Evolutionary conservation across 768 basidiomycete genomes (phyloP), one percentile per base, ranked within the genome.

Genomic region (Infundibulicybe gibba): DNA sequence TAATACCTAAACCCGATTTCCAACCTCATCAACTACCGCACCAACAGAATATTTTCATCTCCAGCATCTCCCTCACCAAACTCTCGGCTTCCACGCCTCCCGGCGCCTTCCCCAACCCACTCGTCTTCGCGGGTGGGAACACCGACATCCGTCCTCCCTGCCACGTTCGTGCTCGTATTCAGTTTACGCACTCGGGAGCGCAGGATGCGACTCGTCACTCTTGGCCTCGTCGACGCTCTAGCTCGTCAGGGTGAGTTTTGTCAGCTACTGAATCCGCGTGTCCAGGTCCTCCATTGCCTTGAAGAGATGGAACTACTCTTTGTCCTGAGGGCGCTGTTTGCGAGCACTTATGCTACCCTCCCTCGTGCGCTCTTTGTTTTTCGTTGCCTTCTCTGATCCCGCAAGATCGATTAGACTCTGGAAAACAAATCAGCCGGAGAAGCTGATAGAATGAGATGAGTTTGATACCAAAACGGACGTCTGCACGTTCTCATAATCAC

Each of bases 281-380:
- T 88, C 89, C 15, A 93, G 74, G 56, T 93, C 90, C 46, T 79
- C 79, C 85, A 90, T 90, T 38, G 90, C 89, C 50, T 86, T 83
- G n/a, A n/a, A 16, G 10, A 16, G n/a, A 21, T 20, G 6, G 11
- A 12, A 53, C n/a, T 48, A 87, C 83, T 43, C 76, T 67, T 88
- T 92, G 50, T 77, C 76, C 64, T 83, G 87, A 0, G 81, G 6
- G 89, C 84, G 54, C 92, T 94, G 60, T 97, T 94, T 1, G 90
- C 89, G 1, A 97, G 74, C 13, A 93, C 97, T 2, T 82, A 80
- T 53, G 97, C 97, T 50, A 97, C 95, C 95, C 64, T 99, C 95
- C 40, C 87, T 78, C n/a, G 93, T 93, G 39, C 95, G 74, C 48
- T 97, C 94, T 62, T 94, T 95, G 64, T 94, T 91, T 1, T 88